A percentile compares a stretch with the other conserved stretches of the same genome.
phyloP scores from a whole-genome alignment of 2,329 filamentous ascomycete genomes.

The Exophiala sp. region DNA sequence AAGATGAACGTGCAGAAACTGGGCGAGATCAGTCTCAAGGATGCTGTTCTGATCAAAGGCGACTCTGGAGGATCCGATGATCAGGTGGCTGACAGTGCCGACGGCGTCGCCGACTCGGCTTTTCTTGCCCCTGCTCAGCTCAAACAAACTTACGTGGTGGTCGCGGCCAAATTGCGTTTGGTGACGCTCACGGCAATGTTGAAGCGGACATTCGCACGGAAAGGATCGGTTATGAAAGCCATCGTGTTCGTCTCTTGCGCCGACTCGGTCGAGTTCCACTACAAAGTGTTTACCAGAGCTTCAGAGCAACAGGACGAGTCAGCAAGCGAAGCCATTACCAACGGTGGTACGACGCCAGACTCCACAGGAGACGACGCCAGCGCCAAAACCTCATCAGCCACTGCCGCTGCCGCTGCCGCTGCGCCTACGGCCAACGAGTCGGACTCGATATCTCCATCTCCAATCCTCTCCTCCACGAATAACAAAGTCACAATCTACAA shows the following conservation, averaged over 20 bases:
- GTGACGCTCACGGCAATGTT: constrained; percentile 80
- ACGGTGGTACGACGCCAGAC: constrained; percentile 5
- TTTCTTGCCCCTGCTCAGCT: constrained; percentile 87
- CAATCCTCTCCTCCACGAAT: constrained; percentile 66
- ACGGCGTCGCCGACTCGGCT: constrained; percentile 43
- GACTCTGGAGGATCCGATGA: constrained; percentile 52
- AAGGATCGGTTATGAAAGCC: constrained; percentile 89
- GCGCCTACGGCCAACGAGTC: constrained; percentile 6
- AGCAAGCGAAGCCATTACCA: constrained; percentile 5
- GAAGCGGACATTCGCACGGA: constrained; percentile 79
- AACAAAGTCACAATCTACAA: constrained; percentile 76
- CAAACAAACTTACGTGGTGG: constrained; percentile 83
- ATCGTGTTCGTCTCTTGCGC: constrained; percentile 97
- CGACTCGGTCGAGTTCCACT: constrained; percentile 95
- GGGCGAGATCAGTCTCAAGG: constrained; percentile 89
- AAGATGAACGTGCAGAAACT: constrained; percentile 94
- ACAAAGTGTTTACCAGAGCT: constrained; percentile 62
- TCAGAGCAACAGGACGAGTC: constrained; percentile 28
- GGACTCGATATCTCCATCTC: constrained; percentile 60
- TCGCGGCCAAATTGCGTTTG: constrained; percentile 81
- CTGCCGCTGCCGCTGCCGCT: not conserved
- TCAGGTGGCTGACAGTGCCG: constrained; percentile 43
- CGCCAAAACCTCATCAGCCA: constrained; percentile 5
- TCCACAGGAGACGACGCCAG: constrained; percentile 11
- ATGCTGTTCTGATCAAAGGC: constrained; percentile 79